These are phyloP conservation scores for Xylaria sp. DNA, from an alignment of 2,329 filamentous ascomycete genomes.

Conservation along the genomic window DNA sequence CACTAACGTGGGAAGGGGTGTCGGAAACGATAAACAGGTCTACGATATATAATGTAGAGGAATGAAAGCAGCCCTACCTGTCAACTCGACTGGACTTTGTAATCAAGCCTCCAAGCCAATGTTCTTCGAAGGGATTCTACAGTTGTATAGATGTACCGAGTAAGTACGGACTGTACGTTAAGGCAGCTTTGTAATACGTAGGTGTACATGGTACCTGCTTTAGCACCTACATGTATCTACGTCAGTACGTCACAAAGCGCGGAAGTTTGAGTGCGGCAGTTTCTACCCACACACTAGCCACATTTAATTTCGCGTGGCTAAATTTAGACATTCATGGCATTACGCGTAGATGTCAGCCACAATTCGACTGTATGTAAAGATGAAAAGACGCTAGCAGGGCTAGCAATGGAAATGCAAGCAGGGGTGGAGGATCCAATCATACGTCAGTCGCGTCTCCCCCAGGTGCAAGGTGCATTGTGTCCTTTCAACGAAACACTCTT, in stretches of 20 bases:
- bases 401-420: slow-evolving; percentile 23
- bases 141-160: slow-evolving; percentile 12
- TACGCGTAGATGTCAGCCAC: slow-evolving; percentile 24
- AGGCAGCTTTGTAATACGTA: slow-evolving; percentile 49
- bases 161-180: slow-evolving; percentile 17
- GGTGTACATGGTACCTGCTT: too few relatives aligned
- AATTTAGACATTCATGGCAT: slow-evolving; percentile 29
- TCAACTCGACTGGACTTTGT: neutral
- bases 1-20: neutral
- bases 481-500: slow-evolving; percentile 37
- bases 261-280: too few relatives aligned
- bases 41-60: neutral
- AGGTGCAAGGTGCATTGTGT: slow-evolving; percentile 40
- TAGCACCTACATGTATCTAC: neutral
- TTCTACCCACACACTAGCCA: too few relatives aligned
- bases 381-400: slow-evolving; percentile 3
- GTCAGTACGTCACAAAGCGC: slow-evolving; percentile 22
- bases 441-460: slow-evolving; percentile 44
- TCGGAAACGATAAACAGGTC: neutral
- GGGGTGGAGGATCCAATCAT: slow-evolving; percentile 36
- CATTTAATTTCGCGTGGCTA: slow-evolving; percentile 1
- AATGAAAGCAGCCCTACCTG: slow-evolving; percentile 5
- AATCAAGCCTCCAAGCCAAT: neutral
- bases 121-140: slow-evolving; percentile 28
- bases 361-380: too few relatives aligned